phyloP scores from a whole-genome alignment of 1,284 basidiomycete species.

The Flammula alnicola region DNA sequence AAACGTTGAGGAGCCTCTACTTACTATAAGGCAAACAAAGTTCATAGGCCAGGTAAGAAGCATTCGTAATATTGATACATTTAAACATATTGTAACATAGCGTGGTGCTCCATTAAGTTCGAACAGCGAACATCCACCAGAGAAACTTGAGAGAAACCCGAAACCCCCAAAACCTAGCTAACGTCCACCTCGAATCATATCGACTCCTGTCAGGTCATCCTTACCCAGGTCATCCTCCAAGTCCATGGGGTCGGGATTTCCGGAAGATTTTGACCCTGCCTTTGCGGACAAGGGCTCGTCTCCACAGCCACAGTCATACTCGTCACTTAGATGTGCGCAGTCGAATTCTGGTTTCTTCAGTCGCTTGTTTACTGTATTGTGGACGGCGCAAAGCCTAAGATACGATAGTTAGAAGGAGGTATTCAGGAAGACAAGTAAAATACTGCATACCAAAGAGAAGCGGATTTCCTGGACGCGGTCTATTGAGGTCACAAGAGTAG shows the following conservation, averaged over 20 bases:
- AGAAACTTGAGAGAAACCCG: no score
- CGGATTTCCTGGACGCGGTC: conserved; percentile 85
- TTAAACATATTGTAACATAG: no score
- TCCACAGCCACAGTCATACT: conserved; percentile 94
- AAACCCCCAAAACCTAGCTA: no score
- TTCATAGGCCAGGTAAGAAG: no score
- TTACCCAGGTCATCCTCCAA: conserved; percentile 35
- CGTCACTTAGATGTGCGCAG: conserved; percentile 85
- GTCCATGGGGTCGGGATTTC: conserved; percentile 38
- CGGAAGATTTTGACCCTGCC: conserved; percentile 3
- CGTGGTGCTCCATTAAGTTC: no score
- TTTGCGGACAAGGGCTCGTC: conserved; percentile 44
- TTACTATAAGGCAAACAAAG: no score
- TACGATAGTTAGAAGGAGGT: background rate
- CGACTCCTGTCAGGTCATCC: conserved; percentile 38
- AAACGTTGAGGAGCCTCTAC: no score
- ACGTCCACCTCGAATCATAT: conserved; percentile 22
- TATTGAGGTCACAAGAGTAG: conserved; percentile 43
- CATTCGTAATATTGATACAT: no score
- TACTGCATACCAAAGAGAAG: conserved; percentile 80
- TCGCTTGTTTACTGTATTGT: conserved; percentile 91
- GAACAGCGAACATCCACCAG: no score
- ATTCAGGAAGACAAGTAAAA: background rate
- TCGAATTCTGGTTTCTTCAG: conserved; percentile 89
- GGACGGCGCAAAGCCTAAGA: conserved; percentile 69